These are phyloP conservation scores for Kodamaea suecica DNA, from an alignment of 1,139 yeast species.

Conservation along the genomic window DNA sequence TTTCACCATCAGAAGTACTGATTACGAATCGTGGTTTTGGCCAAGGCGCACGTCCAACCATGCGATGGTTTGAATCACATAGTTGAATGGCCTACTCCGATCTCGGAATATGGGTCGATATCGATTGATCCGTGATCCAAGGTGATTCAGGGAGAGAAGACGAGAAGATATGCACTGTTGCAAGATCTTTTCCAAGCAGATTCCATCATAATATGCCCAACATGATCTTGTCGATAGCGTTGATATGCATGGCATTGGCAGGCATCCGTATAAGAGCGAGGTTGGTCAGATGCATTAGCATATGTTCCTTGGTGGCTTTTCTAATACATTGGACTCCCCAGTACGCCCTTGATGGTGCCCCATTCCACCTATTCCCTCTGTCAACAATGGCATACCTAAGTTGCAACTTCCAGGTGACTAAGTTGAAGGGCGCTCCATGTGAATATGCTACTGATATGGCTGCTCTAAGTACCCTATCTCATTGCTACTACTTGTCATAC, in stretches of 20 bases:
- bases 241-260: not conserved
- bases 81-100: too few species aligned
- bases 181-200: too few species aligned
- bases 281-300: constrained; percentile 2
- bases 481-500: constrained; percentile 31
- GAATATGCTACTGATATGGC: constrained; percentile 13
- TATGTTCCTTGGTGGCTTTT: constrained; percentile 20
- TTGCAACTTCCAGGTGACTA: constrained; percentile 29
- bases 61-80: too few species aligned
- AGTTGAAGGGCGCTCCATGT: constrained; percentile 10
- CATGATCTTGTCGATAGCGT: not conserved
- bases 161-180: too few species aligned
- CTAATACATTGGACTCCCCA: constrained; percentile 30
- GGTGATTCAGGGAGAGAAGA: too few species aligned
- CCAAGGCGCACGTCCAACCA: too few species aligned
- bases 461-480: constrained; percentile 42
- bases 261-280: not conserved
- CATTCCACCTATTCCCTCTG: constrained; percentile 29
- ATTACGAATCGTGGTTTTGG: too few species aligned
- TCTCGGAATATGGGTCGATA: too few species aligned
- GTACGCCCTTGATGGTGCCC: constrained; percentile 35
- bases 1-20: too few species aligned
- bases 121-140: too few species aligned
- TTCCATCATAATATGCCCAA: not conserved
- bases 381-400: constrained; percentile 30